Percentiles rank a stretch among this genome's conserved stretches.
These are phyloP conservation scores for Tulasnella sp. DNA, from an alignment of 768 basidiomycete species.

Conservation along the genomic window DNA sequence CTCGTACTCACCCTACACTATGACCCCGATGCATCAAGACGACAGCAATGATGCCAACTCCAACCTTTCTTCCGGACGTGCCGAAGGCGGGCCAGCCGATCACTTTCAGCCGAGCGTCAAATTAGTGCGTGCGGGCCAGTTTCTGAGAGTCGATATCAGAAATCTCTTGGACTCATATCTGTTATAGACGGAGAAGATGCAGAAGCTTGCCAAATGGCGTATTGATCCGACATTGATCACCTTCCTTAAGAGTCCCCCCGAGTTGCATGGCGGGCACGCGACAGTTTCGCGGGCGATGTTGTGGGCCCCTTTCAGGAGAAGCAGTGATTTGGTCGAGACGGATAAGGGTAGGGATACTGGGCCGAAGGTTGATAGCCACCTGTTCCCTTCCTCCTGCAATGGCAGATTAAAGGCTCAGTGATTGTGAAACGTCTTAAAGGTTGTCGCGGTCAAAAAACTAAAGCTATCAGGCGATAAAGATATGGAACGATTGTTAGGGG, in stretches of 20 bases:
- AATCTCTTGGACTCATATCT: not conserved
- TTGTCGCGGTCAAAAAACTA: not conserved
- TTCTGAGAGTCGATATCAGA: too few relatives aligned
- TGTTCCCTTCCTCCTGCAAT: not conserved
- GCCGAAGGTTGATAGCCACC: not conserved
- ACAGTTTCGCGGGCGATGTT: not conserved
- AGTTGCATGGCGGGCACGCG: not conserved
- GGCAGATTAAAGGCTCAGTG: not conserved
- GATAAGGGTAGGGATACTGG: not conserved
- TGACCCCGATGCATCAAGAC: too few relatives aligned
- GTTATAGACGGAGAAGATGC: not conserved
- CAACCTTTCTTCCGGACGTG: too few relatives aligned
- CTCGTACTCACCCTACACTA: too few relatives aligned
- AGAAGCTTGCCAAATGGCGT: not conserved
- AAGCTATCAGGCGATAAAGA: not conserved
- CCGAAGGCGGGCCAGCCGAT: too few relatives aligned
- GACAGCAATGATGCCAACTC: too few relatives aligned
- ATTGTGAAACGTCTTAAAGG: not conserved
- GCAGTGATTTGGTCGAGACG: not conserved
- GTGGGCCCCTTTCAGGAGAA: not conserved
- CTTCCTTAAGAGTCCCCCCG: not conserved
- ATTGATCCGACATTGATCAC: not conserved
- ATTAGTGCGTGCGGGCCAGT: too few relatives aligned
- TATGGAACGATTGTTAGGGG: not conserved
- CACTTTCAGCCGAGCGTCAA: too few relatives aligned